Evolutionary conservation across 495 filamentous ascomycete species (phyloP).

Genomic region (Elasticomyces elasticus): DNA sequence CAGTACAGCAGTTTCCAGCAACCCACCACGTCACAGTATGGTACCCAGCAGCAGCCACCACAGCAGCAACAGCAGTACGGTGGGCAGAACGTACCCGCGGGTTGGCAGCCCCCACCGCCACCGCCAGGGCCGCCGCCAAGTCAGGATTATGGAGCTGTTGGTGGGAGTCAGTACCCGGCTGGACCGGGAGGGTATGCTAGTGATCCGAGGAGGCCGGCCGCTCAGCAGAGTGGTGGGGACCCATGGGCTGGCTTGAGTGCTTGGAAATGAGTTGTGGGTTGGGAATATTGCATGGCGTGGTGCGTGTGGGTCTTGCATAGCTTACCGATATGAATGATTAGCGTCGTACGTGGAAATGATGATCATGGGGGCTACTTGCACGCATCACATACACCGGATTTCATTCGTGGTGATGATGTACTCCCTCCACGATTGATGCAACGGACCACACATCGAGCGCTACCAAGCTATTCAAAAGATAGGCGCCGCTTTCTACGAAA

Average conservation of each 20-base stretch:
- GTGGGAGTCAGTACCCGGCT: slow-evolving; percentile 41
- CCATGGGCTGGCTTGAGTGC: slow-evolving; percentile 81
- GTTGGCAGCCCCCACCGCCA: slow-evolving; percentile 85
- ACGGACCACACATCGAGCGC: too few species aligned
- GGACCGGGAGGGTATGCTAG: slow-evolving; percentile 51
- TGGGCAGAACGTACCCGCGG: slow-evolving; percentile 48
- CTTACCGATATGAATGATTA: background rate
- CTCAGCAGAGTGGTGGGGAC: slow-evolving; percentile 46
- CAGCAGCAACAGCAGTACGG: slow-evolving; percentile 17
- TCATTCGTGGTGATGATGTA: too few species aligned
- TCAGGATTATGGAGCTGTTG: slow-evolving; percentile 47
- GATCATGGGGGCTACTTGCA: background rate
- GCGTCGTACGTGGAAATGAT: background rate
- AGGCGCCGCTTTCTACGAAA: too few species aligned
- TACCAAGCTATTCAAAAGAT: too few species aligned
- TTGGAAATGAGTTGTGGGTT: slow-evolving; percentile 54
- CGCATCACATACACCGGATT: background rate
- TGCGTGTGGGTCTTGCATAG: background rate
- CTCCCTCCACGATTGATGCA: too few species aligned
- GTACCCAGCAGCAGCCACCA: slow-evolving; percentile 21
- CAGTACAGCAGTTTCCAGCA: slow-evolving; percentile 10
- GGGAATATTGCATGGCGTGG: background rate
- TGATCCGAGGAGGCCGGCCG: slow-evolving; percentile 33
- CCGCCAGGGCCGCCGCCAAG: slow-evolving; percentile 62
- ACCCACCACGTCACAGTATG: slow-evolving; percentile 13